Evolutionary conservation across 1,139 yeast genomes (phyloP).

Genomic region (Pichia cactophila): DNA sequence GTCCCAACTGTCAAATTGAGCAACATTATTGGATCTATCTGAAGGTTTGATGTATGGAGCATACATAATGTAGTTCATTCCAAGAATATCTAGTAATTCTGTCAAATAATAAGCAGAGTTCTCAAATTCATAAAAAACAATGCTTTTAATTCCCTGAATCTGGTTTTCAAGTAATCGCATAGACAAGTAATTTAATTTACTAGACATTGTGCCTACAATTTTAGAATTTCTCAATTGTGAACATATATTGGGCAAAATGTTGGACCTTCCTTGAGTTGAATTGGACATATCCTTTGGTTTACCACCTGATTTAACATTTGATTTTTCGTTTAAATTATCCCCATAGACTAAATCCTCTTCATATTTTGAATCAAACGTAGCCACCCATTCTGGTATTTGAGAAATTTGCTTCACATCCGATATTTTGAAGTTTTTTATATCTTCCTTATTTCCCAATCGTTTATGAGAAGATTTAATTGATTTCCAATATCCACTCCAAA

Average conservation of each 20-base stretch:
- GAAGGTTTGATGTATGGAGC: slow-evolving; percentile 49
- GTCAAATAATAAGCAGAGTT: slow-evolving; percentile 63
- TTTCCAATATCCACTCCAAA: slow-evolving; percentile 49
- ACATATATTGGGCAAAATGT: slow-evolving; percentile 11
- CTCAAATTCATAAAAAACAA: slow-evolving; percentile 64
- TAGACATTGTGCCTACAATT: slow-evolving; percentile 51
- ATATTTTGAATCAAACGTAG: slow-evolving; percentile 18
- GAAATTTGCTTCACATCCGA: slow-evolving; percentile 20
- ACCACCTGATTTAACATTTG: background rate
- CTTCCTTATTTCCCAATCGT: slow-evolving; percentile 21
- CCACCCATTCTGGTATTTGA: slow-evolving; percentile 22
- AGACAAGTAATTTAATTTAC: slow-evolving; percentile 53
- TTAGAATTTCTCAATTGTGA: slow-evolving; percentile 30
- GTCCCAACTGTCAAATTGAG: slow-evolving; percentile 40
- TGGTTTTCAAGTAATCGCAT: slow-evolving; percentile 48
- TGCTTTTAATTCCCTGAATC: slow-evolving; percentile 39
- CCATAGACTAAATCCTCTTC: slow-evolving; percentile 17
- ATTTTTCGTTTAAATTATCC: background rate
- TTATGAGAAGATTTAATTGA: slow-evolving; percentile 4
- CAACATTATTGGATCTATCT: slow-evolving; percentile 46
- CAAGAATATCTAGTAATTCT: slow-evolving; percentile 54
- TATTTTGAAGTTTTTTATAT: slow-evolving; percentile 23
- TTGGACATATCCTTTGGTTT: no score
- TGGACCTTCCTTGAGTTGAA: background rate
- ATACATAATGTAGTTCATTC: slow-evolving; percentile 53